Percentiles rank a stretch among this genome's conserved stretches.
Evolutionary conservation across 2,329 filamentous ascomycete genomes (phyloP).

Genomic region (Penicillium hesseltinei): DNA sequence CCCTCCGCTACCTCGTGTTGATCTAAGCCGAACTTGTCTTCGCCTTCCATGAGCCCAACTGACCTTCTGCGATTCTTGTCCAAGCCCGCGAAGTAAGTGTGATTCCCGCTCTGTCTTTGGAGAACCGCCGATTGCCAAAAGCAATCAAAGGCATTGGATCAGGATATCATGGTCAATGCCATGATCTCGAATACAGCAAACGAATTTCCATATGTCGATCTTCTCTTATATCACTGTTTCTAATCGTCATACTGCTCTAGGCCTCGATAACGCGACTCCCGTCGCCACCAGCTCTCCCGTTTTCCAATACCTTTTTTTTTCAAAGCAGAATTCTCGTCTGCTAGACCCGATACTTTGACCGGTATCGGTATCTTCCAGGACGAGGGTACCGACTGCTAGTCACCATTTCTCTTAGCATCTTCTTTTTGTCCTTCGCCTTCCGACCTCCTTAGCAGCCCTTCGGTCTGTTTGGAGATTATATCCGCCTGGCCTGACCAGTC

Average conservation of each 20-base stretch:
- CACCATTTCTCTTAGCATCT: conserved; percentile 87
- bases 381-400: conserved; percentile 60
- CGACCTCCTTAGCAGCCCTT: conserved; percentile 78
- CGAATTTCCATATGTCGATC: background rate
- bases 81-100: conserved; percentile 84
- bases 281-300: conserved; percentile 17
- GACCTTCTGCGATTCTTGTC: conserved; percentile 91
- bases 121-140: background rate
- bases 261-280: conserved; percentile 61
- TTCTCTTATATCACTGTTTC: conserved; percentile 10
- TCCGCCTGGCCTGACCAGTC: conserved; percentile 80
- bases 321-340: conserved; percentile 67
- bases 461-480: conserved; percentile 57
- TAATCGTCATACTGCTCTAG: conserved; percentile 38
- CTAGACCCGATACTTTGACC: conserved; percentile 78
- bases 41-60: conserved; percentile 81
- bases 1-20: conserved; percentile 34
- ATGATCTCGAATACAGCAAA: background rate
- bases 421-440: conserved; percentile 71
- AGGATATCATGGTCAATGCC: conserved; percentile 2
- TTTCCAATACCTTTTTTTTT: conserved; percentile 21
- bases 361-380: conserved; percentile 79
- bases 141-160: background rate
- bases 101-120: conserved; percentile 5
- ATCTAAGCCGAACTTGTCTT: conserved; percentile 33